phyloP scores from a whole-genome alignment of 2,329 filamentous ascomycete genomes.

The Setomelanomma holmii region DNA sequence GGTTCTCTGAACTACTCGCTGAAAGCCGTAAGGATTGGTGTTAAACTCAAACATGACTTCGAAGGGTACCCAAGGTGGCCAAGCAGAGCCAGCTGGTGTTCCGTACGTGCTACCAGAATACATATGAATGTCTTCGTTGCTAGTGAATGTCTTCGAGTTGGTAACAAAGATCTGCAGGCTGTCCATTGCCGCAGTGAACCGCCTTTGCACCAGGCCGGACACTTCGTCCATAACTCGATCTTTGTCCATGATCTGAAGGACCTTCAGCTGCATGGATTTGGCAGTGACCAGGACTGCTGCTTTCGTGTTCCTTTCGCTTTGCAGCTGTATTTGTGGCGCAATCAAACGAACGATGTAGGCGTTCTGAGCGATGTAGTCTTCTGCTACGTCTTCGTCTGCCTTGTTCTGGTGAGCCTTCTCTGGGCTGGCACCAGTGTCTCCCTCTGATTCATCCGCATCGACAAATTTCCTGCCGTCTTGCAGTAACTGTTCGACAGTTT shows the following conservation, averaged over 20 bases:
- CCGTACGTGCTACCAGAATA: constrained; percentile 96
- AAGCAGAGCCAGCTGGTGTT: constrained; percentile 80
- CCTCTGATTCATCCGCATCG: constrained; percentile 67
- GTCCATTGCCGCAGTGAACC: constrained; percentile 95
- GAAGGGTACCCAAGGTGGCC: constrained; percentile 98
- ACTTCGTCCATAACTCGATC: constrained; percentile 89
- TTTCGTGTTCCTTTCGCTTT: constrained; percentile 97
- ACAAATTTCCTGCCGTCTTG: constrained; percentile 85
- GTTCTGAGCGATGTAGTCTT: constrained; percentile 89
- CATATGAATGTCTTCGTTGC: constrained; percentile 82
- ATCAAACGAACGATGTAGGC: constrained; percentile 95
- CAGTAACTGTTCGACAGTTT: constrained; percentile 84
- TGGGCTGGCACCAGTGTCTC: constrained; percentile 11
- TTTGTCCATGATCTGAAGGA: constrained; percentile 98
- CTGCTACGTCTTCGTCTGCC: constrained; percentile 69
- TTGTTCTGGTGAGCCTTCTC: constrained; percentile 25
- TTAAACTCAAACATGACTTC: constrained; percentile 99
- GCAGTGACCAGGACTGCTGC: constrained; percentile 96
- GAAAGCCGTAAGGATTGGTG: constrained; percentile 95
- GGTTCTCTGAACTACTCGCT: constrained; percentile 94
- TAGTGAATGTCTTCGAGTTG: constrained; percentile 85
- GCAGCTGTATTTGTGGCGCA: constrained; percentile 95
- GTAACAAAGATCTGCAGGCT: constrained; percentile 98
- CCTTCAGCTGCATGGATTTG: constrained; percentile 97
- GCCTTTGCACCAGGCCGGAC: constrained; percentile 91